These are phyloP conservation scores for Populus davidiana DNA, from an alignment of 345 rosid genomes.

Conservation along the genomic window DNA sequence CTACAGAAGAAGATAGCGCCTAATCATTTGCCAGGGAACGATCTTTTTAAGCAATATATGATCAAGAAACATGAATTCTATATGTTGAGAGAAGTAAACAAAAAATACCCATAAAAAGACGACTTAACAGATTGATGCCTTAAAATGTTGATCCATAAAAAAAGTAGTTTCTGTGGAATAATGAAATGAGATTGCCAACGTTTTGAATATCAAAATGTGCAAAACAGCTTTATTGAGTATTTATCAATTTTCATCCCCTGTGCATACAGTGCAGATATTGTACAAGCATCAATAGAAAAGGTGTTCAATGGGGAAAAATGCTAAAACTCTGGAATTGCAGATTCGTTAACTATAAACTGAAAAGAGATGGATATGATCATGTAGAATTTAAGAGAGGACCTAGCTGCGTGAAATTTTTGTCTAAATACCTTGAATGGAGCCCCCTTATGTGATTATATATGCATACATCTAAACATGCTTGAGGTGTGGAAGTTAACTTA, in stretches of 20 bases:
- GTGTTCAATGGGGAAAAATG: background rate
- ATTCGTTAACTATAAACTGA: no score
- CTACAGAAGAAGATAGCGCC: background rate
- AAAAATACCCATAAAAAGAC: background rate
- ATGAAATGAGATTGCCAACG: background rate
- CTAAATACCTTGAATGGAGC: background rate
- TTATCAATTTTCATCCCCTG: background rate
- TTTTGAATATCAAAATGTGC: background rate
- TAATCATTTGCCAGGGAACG: background rate
- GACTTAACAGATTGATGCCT: background rate
- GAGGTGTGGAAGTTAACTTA: background rate
- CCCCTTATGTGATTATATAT: background rate
- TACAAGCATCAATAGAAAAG: background rate
- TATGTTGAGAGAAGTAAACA: background rate
- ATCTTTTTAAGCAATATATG: background rate
- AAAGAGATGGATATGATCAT: no score
- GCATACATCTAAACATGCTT: background rate
- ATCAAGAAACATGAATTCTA: background rate
- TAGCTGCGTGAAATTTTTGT: background rate
- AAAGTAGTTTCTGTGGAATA: background rate
- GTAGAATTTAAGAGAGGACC: no score
- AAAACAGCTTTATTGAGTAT: background rate
- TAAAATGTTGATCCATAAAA: background rate
- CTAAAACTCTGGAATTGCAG: no score
- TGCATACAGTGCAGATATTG: background rate